Percentiles rank a stretch among this genome's conserved stretches.
phyloP scores from a whole-genome alignment of 495 filamentous ascomycete species.

The Podospora anserina region DNA sequence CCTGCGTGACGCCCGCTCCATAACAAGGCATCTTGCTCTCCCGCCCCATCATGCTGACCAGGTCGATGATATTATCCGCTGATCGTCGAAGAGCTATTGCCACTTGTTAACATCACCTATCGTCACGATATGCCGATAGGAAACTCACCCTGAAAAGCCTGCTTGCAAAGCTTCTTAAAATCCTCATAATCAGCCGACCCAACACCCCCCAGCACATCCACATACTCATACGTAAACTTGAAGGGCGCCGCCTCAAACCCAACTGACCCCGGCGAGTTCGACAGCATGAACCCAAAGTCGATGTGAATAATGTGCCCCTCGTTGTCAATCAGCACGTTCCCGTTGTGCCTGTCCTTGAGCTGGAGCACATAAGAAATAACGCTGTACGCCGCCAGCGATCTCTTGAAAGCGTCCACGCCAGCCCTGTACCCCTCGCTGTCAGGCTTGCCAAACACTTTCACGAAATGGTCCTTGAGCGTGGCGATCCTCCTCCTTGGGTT shows the following conservation, averaged over 20 bases:
- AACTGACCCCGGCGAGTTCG: conserved; percentile 71
- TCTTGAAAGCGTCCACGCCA: conserved; percentile 66
- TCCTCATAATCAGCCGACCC: conserved; percentile 59
- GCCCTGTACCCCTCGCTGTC: conserved; percentile 59
- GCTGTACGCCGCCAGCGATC: conserved; percentile 70
- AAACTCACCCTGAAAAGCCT: conserved; percentile 64
- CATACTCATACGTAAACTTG: conserved; percentile 74
- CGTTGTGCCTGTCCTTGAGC: conserved; percentile 77
- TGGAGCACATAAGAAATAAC: conserved; percentile 73
- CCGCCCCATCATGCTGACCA: conserved; percentile 72
- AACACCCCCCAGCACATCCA: conserved; percentile 68
- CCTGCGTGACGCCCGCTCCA: conserved; percentile 58
- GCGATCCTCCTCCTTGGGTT: conserved; percentile 67
- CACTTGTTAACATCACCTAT: too few relatives aligned
- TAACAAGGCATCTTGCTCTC: conserved; percentile 77
- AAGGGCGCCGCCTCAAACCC: conserved; percentile 78
- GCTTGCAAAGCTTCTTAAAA: conserved; percentile 68
- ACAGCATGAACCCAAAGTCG: conserved; percentile 81
- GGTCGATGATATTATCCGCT: conserved; percentile 67
- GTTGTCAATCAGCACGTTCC: conserved; percentile 75
- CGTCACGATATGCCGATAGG: neutral
- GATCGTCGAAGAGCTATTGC: conserved; percentile 59
- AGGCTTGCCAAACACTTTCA: conserved; percentile 65
- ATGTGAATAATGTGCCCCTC: conserved; percentile 78
- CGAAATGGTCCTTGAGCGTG: conserved; percentile 70